These are phyloP conservation scores for Bonia amplexicaulis DNA, from an alignment of 176 grass and related monocot genomes.

Conservation along the genomic window DNA sequence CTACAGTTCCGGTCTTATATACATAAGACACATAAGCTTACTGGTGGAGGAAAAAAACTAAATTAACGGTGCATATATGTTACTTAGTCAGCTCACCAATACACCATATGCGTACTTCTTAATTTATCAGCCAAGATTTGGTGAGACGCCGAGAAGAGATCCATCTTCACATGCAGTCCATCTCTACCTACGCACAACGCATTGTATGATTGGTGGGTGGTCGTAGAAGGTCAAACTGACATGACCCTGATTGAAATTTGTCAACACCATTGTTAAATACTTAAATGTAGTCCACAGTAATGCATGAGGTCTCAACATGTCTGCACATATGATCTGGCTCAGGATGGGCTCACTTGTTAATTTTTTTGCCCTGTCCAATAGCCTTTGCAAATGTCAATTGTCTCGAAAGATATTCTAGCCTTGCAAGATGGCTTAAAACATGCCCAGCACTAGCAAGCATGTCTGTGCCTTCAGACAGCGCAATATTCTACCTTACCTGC, in stretches of 20 bases:
- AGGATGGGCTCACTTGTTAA: background rate
- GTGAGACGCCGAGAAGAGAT: background rate
- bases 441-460: background rate
- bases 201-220: background rate
- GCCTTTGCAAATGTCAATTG: background rate
- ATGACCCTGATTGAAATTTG: background rate
- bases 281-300: background rate
- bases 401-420: background rate
- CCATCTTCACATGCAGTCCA: background rate
- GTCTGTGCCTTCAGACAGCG: background rate
- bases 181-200: background rate
- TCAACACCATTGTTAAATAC: background rate
- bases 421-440: background rate
- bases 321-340: background rate
- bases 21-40: background rate
- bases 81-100: background rate
- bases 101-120: background rate
- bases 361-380: background rate
- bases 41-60: background rate
- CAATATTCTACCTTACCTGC: background rate
- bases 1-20: background rate
- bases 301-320: background rate
- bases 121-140: background rate
- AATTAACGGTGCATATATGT: background rate
- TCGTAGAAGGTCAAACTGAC: background rate